A percentile compares a stretch with the other conserved stretches of the same genome.
Conservation (phyloP, 306 rosid species). For the Vigna nakashimae region DNA sequence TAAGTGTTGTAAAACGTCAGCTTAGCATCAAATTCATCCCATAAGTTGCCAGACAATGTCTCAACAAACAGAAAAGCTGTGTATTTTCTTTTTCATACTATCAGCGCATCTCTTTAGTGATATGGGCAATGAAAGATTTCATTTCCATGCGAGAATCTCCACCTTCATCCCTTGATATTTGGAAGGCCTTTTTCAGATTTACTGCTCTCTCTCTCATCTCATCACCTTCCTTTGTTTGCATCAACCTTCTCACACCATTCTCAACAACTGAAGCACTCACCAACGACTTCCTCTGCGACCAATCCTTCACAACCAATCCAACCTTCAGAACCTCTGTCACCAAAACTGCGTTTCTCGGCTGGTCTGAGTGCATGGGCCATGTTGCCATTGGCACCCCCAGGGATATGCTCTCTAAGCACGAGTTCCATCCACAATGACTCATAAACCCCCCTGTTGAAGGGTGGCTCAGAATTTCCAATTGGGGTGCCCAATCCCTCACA, state of each 20-base stretch:
- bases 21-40: no score
- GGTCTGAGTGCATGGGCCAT: slow-evolving; percentile 51
- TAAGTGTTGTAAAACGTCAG: no score
- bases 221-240: slow-evolving; percentile 58
- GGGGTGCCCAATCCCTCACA: slow-evolving; percentile 48
- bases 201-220: slow-evolving; percentile 53
- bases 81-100: no score
- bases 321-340: slow-evolving; percentile 33
- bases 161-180: slow-evolving; percentile 45
- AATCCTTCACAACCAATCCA: slow-evolving; percentile 43
- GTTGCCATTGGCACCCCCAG: slow-evolving; percentile 48
- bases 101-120: slow-evolving; percentile 7
- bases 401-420: slow-evolving; percentile 36
- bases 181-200: slow-evolving; percentile 43
- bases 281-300: slow-evolving; percentile 49
- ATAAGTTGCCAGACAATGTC: no score
- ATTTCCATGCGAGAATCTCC: slow-evolving; percentile 63
- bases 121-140: slow-evolving; percentile 65
- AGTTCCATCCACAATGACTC: slow-evolving; percentile 52
- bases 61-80: no score
- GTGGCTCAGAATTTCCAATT: slow-evolving; percentile 46
- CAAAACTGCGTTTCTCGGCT: slow-evolving; percentile 35
- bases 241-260: slow-evolving; percentile 48
- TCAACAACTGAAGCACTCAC: slow-evolving; percentile 45
- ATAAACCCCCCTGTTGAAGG: slow-evolving; percentile 45